Evolutionary conservation across 768 basidiomycete genomes (phyloP), one percentile per base, ranked within the genome.

Genomic region (Panaeolus cyanescens): DNA sequence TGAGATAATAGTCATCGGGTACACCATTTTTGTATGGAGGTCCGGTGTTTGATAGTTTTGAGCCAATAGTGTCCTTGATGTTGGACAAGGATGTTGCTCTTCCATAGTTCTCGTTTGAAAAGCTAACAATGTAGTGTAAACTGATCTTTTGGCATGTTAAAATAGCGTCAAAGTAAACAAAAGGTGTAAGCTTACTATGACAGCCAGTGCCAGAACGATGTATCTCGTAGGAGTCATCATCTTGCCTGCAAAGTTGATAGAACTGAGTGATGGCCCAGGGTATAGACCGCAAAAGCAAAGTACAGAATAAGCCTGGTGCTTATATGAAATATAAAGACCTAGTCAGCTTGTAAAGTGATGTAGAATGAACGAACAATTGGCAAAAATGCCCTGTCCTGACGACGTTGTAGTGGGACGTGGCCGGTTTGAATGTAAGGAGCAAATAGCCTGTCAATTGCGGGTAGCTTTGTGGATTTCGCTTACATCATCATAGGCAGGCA

Each of bases 91-190:
- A 87, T 3, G 88, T 88, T 22, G 79, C 84, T 56, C 79, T 77
- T 36, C 86, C 84, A 64, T 91, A 91, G 54, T 78, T 80, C 66
- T 87, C 86, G 66, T 88, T 84, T 3, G 87, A 83, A 73, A 89
- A 81, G 70, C 79, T 85, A 56, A 90, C 79, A 62, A 89, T 85
- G 62, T 85, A 88, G 68, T 91, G 88, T 55, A 87, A 68, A 71
- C 80, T 77, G 55, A 85, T 79, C 83, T 84, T 59, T 54, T 22
- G 32, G 31, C 36, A 34, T 30, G 50, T 20, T 31, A 25, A 34
- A 50, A 33, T 32, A 53, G 19, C 42, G 40, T 37, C 6, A 57
- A 56, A 40, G 4, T 28, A 30, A 25, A 12, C 33, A 39, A 5
- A 33, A 50, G 22, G 33, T 59, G 54, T 39, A 42, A 57, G 19